Percentiles rank a stretch among this genome's conserved stretches.
Evolutionary conservation across 352 stramenopile genomes (phyloP).

Genomic region (Phytopythium cucurbitacearum): DNA sequence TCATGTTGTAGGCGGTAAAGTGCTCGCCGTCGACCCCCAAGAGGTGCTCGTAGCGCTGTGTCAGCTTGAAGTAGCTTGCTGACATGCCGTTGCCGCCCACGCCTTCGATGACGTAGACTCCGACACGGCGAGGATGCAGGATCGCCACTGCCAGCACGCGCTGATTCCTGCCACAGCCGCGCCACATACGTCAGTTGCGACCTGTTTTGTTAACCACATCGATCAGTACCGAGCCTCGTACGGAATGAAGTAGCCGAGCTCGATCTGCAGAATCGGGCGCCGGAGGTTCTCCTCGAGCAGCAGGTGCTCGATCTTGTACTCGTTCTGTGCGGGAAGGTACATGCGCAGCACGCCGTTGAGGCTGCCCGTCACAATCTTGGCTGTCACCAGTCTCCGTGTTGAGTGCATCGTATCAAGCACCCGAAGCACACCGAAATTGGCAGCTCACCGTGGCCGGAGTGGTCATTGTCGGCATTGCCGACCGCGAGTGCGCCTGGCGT

Average conservation of each 20-base stretch:
- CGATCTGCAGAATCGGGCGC: conserved; percentile 86
- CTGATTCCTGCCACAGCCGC: conserved; percentile 34
- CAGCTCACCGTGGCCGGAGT: conserved; percentile 35
- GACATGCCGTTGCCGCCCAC: conserved; percentile 69
- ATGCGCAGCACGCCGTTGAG: conserved; percentile 84
- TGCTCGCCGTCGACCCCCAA: conserved; percentile 86
- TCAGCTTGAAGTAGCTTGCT: conserved; percentile 82
- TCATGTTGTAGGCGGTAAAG: conserved; percentile 91
- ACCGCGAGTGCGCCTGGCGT: conserved; percentile 66
- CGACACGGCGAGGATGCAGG: conserved; percentile 77
- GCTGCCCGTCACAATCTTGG: conserved; percentile 88
- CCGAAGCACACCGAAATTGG: neutral
- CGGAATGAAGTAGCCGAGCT: conserved; percentile 79
- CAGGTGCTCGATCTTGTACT: conserved; percentile 88
- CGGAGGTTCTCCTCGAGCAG: conserved; percentile 84
- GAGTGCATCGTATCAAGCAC: neutral
- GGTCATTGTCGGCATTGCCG: conserved; percentile 87
- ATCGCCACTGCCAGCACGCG: conserved; percentile 70
- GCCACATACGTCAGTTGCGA: conserved; percentile 4
- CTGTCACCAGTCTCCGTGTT: conserved; percentile 12
- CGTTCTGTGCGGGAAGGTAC: conserved; percentile 70
- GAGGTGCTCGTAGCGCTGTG: conserved; percentile 80
- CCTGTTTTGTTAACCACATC: neutral
- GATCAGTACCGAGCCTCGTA: conserved; percentile 24
- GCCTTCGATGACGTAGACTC: conserved; percentile 78